Conservation (phyloP, 331 rosid species). For the Pyracantha coccinea region DNA sequence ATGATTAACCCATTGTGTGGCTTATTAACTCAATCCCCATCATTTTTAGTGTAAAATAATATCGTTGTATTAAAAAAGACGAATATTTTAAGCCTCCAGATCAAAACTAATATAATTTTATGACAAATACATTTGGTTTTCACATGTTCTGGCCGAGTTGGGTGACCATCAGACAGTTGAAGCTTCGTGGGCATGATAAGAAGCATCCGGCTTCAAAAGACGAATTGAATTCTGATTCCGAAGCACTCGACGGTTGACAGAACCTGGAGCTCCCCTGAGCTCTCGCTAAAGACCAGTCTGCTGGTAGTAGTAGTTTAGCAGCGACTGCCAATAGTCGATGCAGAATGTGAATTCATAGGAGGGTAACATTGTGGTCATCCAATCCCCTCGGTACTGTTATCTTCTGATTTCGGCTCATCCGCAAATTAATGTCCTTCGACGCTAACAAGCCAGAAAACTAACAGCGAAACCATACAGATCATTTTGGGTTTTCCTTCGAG, state of each 20-base stretch:
- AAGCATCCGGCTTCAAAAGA: not conserved
- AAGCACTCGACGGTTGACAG: not conserved
- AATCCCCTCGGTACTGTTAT: not conserved
- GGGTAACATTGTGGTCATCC: no score
- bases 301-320: not conserved
- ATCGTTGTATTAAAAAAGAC: no score
- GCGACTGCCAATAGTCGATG: no score
- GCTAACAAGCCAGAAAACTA: not conserved
- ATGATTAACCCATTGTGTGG: no score
- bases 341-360: no score
- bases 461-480: not conserved
- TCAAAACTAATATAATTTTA: no score
- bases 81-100: no score
- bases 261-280: constrained; percentile 7
- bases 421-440: not conserved
- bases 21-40: no score
- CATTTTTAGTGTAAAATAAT: no score
- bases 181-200: not conserved
- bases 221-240: not conserved
- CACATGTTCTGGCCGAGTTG: not conserved
- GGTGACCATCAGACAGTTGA: constrained; percentile 19
- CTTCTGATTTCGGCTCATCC: not conserved
- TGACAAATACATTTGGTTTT: no score
- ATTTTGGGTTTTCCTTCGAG: not conserved
- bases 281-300: constrained; percentile 15